phyloP scores from a whole-genome alignment of 257 asterid genomes.

The Solanum neorickii region DNA sequence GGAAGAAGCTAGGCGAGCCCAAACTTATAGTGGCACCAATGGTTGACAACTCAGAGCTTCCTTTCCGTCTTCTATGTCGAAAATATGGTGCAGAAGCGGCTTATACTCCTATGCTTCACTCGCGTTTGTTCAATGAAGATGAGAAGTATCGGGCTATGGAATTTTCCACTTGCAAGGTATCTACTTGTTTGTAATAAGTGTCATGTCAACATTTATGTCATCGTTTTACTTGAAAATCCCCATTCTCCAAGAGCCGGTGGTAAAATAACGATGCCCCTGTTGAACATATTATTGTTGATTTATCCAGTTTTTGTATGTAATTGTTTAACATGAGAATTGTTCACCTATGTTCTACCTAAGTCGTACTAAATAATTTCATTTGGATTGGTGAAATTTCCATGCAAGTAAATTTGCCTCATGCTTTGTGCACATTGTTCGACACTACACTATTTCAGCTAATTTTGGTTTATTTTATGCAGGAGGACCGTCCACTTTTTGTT shows the following conservation, averaged over 20 bases:
- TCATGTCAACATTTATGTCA: not conserved
- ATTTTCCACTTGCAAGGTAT: conserved; percentile 83
- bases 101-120: conserved; percentile 94
- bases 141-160: conserved; percentile 73
- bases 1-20: conserved; percentile 75
- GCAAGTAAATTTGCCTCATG: not conserved
- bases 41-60: conserved; percentile 99
- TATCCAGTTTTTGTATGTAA: not conserved
- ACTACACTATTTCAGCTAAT: not conserved
- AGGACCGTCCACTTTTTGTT: conserved; percentile 90
- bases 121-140: conserved; percentile 68
- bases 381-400: not conserved
- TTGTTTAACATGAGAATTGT: not conserved
- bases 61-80: conserved; percentile 88
- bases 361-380: not conserved
- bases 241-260: not conserved
- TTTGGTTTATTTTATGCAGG: conserved; percentile 30
- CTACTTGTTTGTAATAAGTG: not conserved
- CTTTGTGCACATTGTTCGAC: not conserved
- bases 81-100: conserved; percentile 95
- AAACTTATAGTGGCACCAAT: conserved; percentile 77
- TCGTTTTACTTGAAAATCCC: not conserved
- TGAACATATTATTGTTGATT: not conserved
- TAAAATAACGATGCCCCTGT: not conserved
- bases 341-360: not conserved